These are phyloP conservation scores for Ustilago esculenta DNA, from an alignment of 1,284 basidiomycete species.

Conservation along the genomic window DNA sequence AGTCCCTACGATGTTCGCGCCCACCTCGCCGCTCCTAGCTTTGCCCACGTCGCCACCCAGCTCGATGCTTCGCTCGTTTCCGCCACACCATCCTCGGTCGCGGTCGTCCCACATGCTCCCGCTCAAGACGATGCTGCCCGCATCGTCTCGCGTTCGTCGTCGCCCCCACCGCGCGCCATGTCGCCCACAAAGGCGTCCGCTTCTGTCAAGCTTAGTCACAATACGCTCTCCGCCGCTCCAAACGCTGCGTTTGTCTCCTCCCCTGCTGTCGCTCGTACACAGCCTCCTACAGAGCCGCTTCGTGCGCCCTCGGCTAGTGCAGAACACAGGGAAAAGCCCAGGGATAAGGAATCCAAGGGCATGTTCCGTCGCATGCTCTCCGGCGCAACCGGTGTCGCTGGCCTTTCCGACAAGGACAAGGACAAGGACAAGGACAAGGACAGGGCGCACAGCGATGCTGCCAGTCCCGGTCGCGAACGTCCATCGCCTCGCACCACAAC, in stretches of 20 bases:
- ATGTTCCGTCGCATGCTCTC: conserved; percentile 64
- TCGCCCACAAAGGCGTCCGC: conserved; percentile 49
- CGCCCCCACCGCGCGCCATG: conserved; percentile 56
- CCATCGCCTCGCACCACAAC: conserved; percentile 27
- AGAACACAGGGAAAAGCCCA: conserved; percentile 42
- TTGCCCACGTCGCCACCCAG: conserved; percentile 11
- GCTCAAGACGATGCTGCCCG: conserved; percentile 5
- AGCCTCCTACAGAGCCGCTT: conserved; percentile 11
- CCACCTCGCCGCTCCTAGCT: conserved; percentile 21
- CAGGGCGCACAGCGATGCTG: no score
- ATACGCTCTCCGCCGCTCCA: conserved; percentile 18
- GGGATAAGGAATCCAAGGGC: conserved; percentile 57
- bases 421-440: conserved; percentile 6
- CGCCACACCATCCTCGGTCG: conserved; percentile 32
- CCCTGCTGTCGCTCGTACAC: conserved; percentile 7
- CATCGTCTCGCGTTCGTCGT: conserved; percentile 32
- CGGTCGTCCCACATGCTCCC: no score
- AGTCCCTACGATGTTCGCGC: conserved; percentile 51
- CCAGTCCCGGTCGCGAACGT: conserved; percentile 35
- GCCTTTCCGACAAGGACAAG: conserved; percentile 34
- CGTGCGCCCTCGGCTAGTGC: conserved; percentile 18
- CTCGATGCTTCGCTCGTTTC: conserved; percentile 16
- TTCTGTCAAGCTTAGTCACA: conserved; percentile 51
- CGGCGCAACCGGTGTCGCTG: conserved; percentile 33
- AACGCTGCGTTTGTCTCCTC: conserved; percentile 11